Evolutionary conservation across 495 filamentous ascomycete species (phyloP), one percentile per base, ranked within the genome.

Genomic region (Xeromyces bisporus): DNA sequence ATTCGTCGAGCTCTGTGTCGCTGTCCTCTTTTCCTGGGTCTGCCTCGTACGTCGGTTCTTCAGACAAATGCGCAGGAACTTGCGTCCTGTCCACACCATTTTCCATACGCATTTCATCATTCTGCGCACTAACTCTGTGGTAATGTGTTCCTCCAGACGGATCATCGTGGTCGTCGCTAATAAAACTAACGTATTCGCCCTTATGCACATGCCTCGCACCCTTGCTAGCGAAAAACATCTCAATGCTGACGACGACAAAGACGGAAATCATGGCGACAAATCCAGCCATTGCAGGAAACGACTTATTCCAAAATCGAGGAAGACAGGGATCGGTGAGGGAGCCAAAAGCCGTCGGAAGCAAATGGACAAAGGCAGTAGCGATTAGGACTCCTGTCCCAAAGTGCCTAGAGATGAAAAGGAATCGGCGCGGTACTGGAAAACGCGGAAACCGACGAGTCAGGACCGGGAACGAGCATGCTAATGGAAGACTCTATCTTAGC

Each of bases 341-440:
- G 23, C 67, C 53, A 47, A 87, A 87, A 18, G 82, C 82, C 2
- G 80, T 87, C 7, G 82, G 82, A 3, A 91, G 75, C 25, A 75
- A 50, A 50, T 89, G 82, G 15, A 89, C 82, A 45, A 91, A 91
- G 26, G 82, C 81, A n/a, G 82, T 86, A 12, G 82, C 80, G 37
- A 89, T 79, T 18, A 91, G 56, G 6, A 91, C 82, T 14, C 82
- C 82, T 3, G 82, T 89, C 23, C 82, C 82, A 40, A 91, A 86
- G 53, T 87, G 79, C 31, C 80, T 77, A 17, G 76, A 80, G 27
- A 79, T 50, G 53, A 84, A 84, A 38, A 86, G 59, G 39, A 73
- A 71, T 8, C 51, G 56, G 15, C 57, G 60, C 18, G 62, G 60
- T 31, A 67, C 62, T 0, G 62, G 60, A 34, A 56, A 36, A 23